Conservation (phyloP, 352 stramenopile species). For the Pythium phragmitis region DNA sequence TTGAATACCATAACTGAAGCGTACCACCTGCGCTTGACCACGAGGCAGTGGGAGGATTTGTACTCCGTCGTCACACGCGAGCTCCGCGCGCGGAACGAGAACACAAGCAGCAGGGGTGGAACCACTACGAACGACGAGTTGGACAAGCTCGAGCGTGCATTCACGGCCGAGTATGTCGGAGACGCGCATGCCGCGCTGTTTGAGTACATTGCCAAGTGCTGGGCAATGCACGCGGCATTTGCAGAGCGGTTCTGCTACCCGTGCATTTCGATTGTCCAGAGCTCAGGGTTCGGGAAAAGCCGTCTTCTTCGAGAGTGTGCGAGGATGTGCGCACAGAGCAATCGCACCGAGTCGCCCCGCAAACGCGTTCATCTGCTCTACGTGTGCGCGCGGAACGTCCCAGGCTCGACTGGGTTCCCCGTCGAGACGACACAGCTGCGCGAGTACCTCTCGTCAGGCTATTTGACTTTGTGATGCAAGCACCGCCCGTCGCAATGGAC, state of each 20-base stretch:
- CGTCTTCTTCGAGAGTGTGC: slow-evolving; percentile 11
- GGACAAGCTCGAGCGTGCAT: not conserved
- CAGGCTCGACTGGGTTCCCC: not conserved
- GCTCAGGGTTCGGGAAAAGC: slow-evolving; percentile 21
- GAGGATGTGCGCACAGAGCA: not conserved
- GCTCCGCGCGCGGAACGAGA: not conserved
- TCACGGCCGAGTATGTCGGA: not conserved
- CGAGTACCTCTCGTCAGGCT: not conserved
- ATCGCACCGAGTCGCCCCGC: not conserved
- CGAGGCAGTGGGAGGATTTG: not conserved
- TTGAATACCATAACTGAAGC: not conserved
- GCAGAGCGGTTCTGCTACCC: not conserved
- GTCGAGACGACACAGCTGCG: not conserved
- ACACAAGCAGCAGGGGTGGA: not conserved
- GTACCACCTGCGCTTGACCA: not conserved
- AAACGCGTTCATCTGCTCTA: not conserved
- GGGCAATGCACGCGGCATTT: not conserved
- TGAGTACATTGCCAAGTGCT: not conserved
- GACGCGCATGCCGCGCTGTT: slow-evolving; percentile 2
- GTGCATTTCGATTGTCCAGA: slow-evolving; percentile 17
- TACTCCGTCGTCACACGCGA: not conserved
- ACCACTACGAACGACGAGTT: not conserved
- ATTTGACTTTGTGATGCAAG: slow-evolving; percentile 4
- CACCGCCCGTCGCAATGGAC: not conserved
- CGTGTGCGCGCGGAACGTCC: not conserved